Evolutionary conservation across 208 protist genomes (phyloP), one percentile per base, ranked within the genome.

Genomic region (Borovskyia barvae): DNA sequence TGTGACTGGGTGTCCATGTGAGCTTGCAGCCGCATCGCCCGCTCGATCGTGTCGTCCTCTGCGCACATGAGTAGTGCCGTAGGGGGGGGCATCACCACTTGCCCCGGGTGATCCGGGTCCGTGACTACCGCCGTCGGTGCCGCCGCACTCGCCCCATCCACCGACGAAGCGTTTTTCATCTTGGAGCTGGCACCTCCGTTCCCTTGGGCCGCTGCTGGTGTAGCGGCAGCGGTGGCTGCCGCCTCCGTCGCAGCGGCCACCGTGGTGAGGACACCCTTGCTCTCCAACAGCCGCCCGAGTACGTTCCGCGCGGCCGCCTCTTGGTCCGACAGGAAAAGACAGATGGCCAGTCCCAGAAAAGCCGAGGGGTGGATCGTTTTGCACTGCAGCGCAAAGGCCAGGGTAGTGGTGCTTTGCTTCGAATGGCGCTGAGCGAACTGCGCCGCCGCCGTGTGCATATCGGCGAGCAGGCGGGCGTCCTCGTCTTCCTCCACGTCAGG

Each of bases 1-100:
- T 86, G 78, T 24, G 61, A 71, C 39, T 73, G 52, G 12, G 96
- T 77, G 65, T 95, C 77, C 41, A 98, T 86, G 63, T 97, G 77
- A 26, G 94, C 81, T 24, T 89, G 71, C 28, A 98, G 68, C 28
- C 98, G 64, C 65, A 78, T 93, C 1, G 84, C 91, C 3, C 84
- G 75, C 61, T 98, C 92, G 7, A 93, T 14, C 14, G 65, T 69
- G 35, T 70, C 65, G 28, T 73, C 66, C 46, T 70, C 66, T 1
- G 56, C 59, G 59, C 49, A 75, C 25, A 41, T 61, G 33, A 64
- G 42, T 40, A 65, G 36, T 29, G 50, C 60, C 0, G 49, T 37
- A 3, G 59, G 54, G 5, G 58, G 39, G 5, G 54, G 22, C 30
- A 60, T 1, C 15, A 50, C 22, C 8, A 49, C 29, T 29, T 11